Conservation (phyloP, 225 moss, liverwort and hornwort genomes). For the Antitrichia curtipendula region DNA sequence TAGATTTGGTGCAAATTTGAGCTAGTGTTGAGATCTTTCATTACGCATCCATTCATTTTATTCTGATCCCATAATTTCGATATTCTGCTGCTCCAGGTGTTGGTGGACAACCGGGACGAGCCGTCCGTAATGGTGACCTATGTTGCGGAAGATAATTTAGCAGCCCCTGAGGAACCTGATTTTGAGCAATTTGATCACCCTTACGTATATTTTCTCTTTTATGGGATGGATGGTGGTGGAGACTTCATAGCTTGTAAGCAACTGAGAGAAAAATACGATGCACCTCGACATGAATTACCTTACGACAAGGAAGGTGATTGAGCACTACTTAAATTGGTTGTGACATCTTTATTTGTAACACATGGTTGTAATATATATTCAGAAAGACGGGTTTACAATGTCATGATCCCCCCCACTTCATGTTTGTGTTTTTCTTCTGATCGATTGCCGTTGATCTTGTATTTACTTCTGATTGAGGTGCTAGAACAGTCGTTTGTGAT, state of each 20-base stretch:
- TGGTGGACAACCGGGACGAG: constrained; percentile 76
- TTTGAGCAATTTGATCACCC: constrained; percentile 96
- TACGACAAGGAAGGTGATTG: constrained; percentile 46
- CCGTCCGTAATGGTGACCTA: constrained; percentile 87
- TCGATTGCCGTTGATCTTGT: background rate
- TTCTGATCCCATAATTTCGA: background rate
- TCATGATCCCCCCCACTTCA: background rate
- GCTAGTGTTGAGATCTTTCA: background rate
- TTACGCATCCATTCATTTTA: background rate
- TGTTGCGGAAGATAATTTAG: constrained; percentile 80
- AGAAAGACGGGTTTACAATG: background rate
- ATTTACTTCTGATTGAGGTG: background rate
- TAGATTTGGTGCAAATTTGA: background rate
- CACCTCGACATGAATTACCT: constrained; percentile 78
- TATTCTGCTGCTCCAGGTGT: constrained; percentile 24
- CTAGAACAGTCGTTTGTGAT: background rate
- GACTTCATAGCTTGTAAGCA: constrained; percentile 92
- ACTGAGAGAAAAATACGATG: constrained; percentile 87
- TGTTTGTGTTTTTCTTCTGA: background rate
- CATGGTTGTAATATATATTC: background rate
- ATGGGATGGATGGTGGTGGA: constrained; percentile 81
- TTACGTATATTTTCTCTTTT: constrained; percentile 89
- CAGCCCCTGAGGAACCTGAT: constrained; percentile 38
- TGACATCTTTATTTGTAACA: background rate
- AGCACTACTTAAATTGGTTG: background rate